Conservation (phyloP, 192 early-diverging fungal genomes). For the Backusella westeae region DNA sequence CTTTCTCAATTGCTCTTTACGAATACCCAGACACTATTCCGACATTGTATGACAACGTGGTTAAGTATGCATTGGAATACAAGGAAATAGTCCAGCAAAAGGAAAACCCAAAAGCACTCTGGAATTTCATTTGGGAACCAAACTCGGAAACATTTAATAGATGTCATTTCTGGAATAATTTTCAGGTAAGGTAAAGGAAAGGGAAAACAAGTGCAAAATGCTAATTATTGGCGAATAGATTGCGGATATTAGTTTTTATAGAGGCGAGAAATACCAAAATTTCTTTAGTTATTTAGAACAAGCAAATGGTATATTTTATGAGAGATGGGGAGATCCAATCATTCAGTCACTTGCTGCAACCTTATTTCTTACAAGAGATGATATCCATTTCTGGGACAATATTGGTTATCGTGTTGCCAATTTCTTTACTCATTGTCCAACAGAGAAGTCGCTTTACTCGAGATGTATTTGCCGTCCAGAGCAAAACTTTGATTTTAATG, state of each 20-base stretch:
- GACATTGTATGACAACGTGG: constrained; percentile 46
- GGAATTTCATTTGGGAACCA: constrained; percentile 22
- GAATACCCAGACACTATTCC: constrained; percentile 51
- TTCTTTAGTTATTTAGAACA: constrained; percentile 65
- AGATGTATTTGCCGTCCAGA: constrained; percentile 50
- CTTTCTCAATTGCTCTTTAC: constrained; percentile 49
- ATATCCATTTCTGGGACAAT: constrained; percentile 74
- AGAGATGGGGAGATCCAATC: constrained; percentile 73
- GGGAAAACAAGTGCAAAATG: background rate
- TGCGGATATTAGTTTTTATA: constrained; percentile 54
- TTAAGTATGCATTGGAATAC: constrained; percentile 30
- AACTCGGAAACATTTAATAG: constrained; percentile 36
- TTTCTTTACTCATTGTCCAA: constrained; percentile 67
- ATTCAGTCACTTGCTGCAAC: constrained; percentile 65
- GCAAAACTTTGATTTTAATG: constrained; percentile 45
- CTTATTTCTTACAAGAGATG: constrained; percentile 56
- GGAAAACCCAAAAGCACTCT: constrained; percentile 1
- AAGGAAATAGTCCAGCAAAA: constrained; percentile 9
- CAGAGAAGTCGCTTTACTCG: constrained; percentile 39
- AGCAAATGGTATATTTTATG: constrained; percentile 73
- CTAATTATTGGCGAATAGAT: constrained; percentile 26
- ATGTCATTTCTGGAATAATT: constrained; percentile 81
- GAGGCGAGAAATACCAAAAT: constrained; percentile 48
- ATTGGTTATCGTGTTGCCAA: constrained; percentile 66
- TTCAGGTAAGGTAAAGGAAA: constrained; percentile 35